A percentile compares a stretch with the other conserved stretches of the same genome.
Conservation (phyloP, 208 protist species). For the Leishmania turanica region DNA sequence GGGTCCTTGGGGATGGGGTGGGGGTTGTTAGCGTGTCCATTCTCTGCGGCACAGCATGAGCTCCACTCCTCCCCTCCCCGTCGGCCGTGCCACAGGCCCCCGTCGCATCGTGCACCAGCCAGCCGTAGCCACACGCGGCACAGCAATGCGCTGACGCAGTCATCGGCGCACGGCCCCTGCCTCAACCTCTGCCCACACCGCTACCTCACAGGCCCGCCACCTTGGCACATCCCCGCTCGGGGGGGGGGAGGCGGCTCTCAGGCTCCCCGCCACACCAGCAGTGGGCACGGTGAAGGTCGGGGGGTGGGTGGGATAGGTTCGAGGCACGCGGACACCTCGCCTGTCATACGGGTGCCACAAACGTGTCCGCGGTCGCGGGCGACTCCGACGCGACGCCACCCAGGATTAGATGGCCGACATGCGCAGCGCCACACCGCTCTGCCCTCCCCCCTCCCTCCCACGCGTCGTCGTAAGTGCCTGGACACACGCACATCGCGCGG, state of each 20-base stretch:
- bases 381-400: neutral
- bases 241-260: neutral
- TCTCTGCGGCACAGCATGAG: neutral
- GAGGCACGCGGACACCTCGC: neutral
- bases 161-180: neutral
- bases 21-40: neutral
- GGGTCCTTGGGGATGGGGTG: neutral
- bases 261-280: neutral
- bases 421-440: neutral
- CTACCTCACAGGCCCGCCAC: too few species aligned
- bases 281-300: neutral
- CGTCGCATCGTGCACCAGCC: neutral
- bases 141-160: neutral
- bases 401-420: neutral
- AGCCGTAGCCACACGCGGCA: neutral
- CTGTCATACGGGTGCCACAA: neutral
- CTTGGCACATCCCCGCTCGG: too few species aligned
- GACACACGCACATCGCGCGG: too few species aligned
- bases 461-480: neutral
- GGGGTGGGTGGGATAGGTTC: neutral
- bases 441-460: neutral
- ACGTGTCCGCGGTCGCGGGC: neutral
- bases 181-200: neutral
- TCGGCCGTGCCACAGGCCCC: neutral
- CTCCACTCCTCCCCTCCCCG: neutral